Percentiles rank a stretch among this genome's conserved stretches.
Evolutionary conservation across 768 basidiomycete species (phyloP).

Genomic region (Boletus rubropictus): DNA sequence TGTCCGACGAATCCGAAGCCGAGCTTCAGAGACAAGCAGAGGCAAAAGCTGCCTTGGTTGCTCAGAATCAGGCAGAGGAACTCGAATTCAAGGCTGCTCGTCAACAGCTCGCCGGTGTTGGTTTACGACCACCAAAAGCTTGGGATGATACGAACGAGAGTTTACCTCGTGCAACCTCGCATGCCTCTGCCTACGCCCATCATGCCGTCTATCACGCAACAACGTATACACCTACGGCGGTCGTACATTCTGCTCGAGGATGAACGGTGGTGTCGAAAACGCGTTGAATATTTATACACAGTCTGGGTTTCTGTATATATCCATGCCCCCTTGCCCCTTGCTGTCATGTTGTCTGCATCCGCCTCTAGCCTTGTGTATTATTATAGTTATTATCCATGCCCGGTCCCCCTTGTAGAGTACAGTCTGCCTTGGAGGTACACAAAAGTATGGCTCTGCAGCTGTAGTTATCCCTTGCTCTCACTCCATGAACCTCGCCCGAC

Average conservation of each 20-base stretch:
- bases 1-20: constrained; percentile 90
- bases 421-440: constrained; percentile 5
- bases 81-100: constrained; percentile 76
- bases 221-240: constrained; percentile 21
- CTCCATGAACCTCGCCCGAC: constrained; percentile 81
- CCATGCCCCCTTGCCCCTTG: constrained; percentile 18
- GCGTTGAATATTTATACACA: constrained; percentile 19
- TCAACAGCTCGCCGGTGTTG: constrained; percentile 69
- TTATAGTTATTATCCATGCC: constrained; percentile 12
- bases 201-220: constrained; percentile 27
- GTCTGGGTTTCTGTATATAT: constrained; percentile 18
- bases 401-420: constrained; percentile 3
- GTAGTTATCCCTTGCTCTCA: constrained; percentile 12
- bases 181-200: constrained; percentile 20
- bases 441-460: constrained; percentile 18
- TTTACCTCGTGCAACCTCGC: constrained; percentile 23
- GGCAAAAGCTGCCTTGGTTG: constrained; percentile 65
- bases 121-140: constrained; percentile 68
- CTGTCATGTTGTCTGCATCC: constrained; percentile 14
- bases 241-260: constrained; percentile 29
- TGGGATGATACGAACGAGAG: constrained; percentile 56
- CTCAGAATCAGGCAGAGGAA: constrained; percentile 78
- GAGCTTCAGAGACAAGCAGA: constrained; percentile 85
- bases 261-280: constrained; percentile 10
- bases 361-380: constrained; percentile 20